Conservation (phyloP, 768 basidiomycete genomes). For the Serendipita sp. region DNA sequence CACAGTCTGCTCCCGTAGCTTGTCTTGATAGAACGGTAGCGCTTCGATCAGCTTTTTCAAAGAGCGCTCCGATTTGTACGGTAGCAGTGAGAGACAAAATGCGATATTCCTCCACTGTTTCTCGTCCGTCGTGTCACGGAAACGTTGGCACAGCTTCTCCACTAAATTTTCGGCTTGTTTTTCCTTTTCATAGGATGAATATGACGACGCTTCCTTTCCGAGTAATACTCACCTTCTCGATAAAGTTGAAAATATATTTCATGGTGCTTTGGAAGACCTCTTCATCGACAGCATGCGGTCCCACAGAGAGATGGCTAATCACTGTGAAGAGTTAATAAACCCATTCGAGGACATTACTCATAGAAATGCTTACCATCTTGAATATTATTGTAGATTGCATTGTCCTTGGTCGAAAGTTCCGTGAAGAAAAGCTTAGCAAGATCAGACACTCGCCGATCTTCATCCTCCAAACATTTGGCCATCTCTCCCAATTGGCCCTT, state of each 20-base stretch:
- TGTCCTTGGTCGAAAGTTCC: conserved; percentile 91
- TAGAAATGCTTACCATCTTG: conserved; percentile 57
- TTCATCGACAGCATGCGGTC: conserved; percentile 84
- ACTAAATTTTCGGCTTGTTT: conserved; percentile 97
- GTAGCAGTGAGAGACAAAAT: conserved; percentile 83
- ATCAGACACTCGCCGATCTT: conserved; percentile 73
- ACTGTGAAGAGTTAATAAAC: conserved; percentile 29
- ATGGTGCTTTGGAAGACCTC: conserved; percentile 84
- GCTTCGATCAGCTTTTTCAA: conserved; percentile 94
- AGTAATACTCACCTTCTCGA: conserved; percentile 62
- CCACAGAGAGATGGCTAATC: conserved; percentile 86
- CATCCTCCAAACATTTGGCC: conserved; percentile 98
- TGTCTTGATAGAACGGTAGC: conserved; percentile 86
- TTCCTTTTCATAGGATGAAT: conserved; percentile 38
- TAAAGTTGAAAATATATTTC: conserved; percentile 89
- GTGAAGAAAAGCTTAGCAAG: conserved; percentile 97
- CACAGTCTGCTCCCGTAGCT: conserved; percentile 76
- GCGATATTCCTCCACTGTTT: conserved; percentile 98
- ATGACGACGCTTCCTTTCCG: background rate
- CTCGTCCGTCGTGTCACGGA: conserved; percentile 72
- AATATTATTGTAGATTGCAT: conserved; percentile 96
- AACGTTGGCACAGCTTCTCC: conserved; percentile 93
- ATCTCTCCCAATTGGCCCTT: conserved; percentile 99
- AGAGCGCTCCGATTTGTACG: conserved; percentile 93
- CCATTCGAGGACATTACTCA: background rate